Conservation (phyloP, 1,139 yeast genomes). For the Hyphopichia pseudoburtonii region DNA sequence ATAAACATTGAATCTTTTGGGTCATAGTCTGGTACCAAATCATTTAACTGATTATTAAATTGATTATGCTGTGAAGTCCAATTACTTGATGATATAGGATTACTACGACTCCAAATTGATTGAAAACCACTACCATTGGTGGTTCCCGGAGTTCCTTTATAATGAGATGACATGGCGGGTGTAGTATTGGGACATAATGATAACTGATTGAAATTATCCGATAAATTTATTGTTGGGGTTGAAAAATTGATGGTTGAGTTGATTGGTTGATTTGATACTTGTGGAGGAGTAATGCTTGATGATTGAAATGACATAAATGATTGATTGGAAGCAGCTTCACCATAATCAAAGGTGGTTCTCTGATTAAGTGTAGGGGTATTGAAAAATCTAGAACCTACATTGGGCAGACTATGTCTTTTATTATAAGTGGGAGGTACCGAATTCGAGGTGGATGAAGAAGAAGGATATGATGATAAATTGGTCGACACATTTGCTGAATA, state of each 20-base stretch:
- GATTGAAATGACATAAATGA: too few relatives aligned
- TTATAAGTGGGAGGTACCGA: conserved; percentile 1
- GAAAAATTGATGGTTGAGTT: background rate
- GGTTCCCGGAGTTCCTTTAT: background rate
- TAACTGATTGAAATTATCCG: background rate
- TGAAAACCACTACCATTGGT: background rate
- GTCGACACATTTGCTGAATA: too few relatives aligned
- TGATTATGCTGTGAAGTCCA: background rate
- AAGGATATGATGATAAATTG: background rate
- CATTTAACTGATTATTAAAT: background rate
- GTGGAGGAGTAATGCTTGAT: too few relatives aligned
- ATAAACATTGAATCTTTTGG: background rate
- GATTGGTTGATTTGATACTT: too few relatives aligned
- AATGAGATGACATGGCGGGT: background rate
- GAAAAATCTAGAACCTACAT: conserved; percentile 8
- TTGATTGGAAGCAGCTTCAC: too few relatives aligned
- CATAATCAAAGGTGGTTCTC: background rate
- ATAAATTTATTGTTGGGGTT: background rate
- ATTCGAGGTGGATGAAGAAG: conserved; percentile 2
- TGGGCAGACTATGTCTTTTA: conserved; percentile 2
- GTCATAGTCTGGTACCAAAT: conserved; percentile 1
- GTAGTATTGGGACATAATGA: background rate
- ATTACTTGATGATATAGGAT: background rate
- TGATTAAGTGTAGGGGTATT: background rate
- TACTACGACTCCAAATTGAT: conserved; percentile 5